Evolutionary conservation across 176 grass and related monocot species (phyloP), one percentile per base, ranked within the genome.

Genomic region (Oryza glumipatula): DNA sequence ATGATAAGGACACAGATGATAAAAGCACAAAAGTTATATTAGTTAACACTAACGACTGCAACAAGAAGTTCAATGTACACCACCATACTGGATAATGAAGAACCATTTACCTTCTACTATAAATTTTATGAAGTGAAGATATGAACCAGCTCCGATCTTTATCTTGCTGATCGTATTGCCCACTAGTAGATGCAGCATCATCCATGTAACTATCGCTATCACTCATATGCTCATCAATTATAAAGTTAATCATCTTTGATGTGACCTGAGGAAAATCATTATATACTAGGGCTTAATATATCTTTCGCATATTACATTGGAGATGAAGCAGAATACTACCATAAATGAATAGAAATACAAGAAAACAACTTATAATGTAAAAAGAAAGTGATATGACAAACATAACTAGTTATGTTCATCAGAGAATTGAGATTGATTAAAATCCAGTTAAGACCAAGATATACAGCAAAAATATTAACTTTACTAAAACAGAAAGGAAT

Each of bases 121-220:
- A 95, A 86, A 98, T 94, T 85, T 95, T 88, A 76, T 90, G 89
- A 74, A 98, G 84, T 70, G 91, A 98, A 70, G 93, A 94, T 83
- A 98, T 78, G 83, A 94, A 92, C 96, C 96, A 98, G 84, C 93
- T 98, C 56, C 93, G 83, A 87, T 98, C 91, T 90, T 93, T 95
- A 24, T 98, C 93, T 84, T 73, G 83, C 81, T 95, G 89, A 83
- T 84, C 82, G 83, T 72, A 91, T 93, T 89, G 92, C 64, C 78
- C 84, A 73, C 84, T 88, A 88, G 86, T 80, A 83, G 87, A 86
- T 79, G 87, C 77, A 24, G 7, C 70, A 72, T 91, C 96, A 41
- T 95, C 93, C 79, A 88, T 82, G 66, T 69, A 88, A 92, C 16
- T 82, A 36, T 92, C 86, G 89, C 23, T 81, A 28, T 92, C 89